Evolutionary conservation across 257 asterid genomes (phyloP), one percentile per base, ranked within the genome.

Genomic region (Apocynum venetum): DNA sequence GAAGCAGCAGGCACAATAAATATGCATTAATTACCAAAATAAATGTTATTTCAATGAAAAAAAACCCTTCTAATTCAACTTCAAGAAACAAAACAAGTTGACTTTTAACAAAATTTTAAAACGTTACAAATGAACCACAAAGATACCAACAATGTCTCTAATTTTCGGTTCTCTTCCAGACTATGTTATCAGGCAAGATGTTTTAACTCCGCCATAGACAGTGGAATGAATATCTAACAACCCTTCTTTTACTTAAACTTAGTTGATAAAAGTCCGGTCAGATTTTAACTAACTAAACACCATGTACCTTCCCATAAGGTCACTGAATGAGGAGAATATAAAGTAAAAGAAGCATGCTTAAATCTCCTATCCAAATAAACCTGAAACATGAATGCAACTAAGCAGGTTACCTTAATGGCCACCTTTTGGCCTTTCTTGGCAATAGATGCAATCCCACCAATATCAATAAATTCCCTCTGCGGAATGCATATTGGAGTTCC

Each of bases 401-500:
- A 67, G 7, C 31, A 68, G 13, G 36, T 86, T 90, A 96, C 98
- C 99, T 96, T 96, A 76, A 96, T 88, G 81, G 99, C 97, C 76
- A 96, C 97, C 83, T 83, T 86, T 80, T 89, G 96, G 71, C 99
- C 97, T 85, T 92, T 96, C 86, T 89, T 93, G 74, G 98, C 98
- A 81, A 96, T 86, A 12, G 99, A 96, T 53, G 97, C 90, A 80
- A 96, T 85, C 71, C 92, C 91, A 15, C 99, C 98, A 85, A 93
- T 91, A 49, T 91, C 98, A 68, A 90, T 87, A 81, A 91, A 96
- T 0, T 93, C 98, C 82, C 51, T 87, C 65, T 86, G 90, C 25
- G 98, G 98, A 84, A 96, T 89, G 76, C 98, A 93, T 57, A 96
- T 60, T 41, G 97, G 98, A 74, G 98, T 93, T 69, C 98, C 97